Base-by-base conservation (phyloP, 164 flowering plant genomes). In the Kalanchoe fedtschenkoi region DNA sequence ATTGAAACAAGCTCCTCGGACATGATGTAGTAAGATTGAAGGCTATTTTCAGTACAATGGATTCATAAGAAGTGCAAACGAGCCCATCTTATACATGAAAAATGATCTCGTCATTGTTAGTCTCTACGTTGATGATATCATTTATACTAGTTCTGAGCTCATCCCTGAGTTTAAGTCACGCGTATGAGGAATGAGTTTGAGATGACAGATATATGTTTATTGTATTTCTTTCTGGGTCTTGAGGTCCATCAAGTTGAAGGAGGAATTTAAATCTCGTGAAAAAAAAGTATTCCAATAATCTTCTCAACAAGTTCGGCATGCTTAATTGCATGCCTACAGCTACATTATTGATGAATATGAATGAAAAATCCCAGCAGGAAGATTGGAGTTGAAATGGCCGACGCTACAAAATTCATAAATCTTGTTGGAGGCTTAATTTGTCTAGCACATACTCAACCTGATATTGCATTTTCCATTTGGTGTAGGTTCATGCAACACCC, bases 401-500 rank as follows among this genome's bases (percentile, higher is more conserved):
- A 62, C 24, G 41, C 21, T n/a, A 55, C 55, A 17, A 15, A 30
- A 19, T 69, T 58, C 17, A 59, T 61, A 69, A 69, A 60, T 26
- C n/a, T 64, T 37, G 65, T 69, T 59, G 64, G 68, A 5, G 64
- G 63, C 0, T 22, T 69, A 16, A 47, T 69, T 19, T 64, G 38
- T 29, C 35, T 64, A 13, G 53, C 64, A 1, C 68, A 69, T 19
- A 42, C 68, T 6, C 35, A 30, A 0, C 68, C 56, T 29, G 65
- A 64, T 46, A 64, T 69, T 17, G 19, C 56, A 24, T 65, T 69
- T 34, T 13, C 55, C 6, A 61, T 65, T 4, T 39, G 55, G 17
- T 65, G 64, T 0, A 60, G 61, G 10, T 69, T 64, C 17, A 64
- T 64, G 71, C 51, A 51, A 4, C 46, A 53, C 38, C 68, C 71